These are phyloP conservation scores for Metarhizium album DNA, from an alignment of 2,329 filamentous ascomycete species.

Conservation along the genomic window DNA sequence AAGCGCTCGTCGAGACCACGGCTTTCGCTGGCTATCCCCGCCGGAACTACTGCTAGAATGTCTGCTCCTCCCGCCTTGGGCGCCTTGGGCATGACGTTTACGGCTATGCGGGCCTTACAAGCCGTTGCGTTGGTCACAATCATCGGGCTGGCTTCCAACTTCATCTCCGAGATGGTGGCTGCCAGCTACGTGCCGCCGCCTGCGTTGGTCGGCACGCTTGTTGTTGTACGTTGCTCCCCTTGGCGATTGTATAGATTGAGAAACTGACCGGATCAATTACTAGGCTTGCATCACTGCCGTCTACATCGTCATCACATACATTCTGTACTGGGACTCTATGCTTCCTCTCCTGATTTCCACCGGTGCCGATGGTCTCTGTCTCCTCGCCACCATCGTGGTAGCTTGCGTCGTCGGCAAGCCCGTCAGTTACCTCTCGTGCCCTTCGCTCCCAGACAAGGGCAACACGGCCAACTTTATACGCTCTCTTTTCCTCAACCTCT, in stretches of 20 bases:
- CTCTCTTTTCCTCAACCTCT: slow-evolving; percentile 30
- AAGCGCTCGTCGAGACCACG: slow-evolving; percentile 26
- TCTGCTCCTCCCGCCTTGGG: slow-evolving; percentile 45
- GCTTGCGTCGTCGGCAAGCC: slow-evolving; percentile 70
- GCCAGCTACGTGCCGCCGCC: slow-evolving; percentile 55
- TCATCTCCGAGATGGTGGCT: slow-evolving; percentile 65
- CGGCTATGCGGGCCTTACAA: slow-evolving; percentile 60
- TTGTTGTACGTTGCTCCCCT: slow-evolving; percentile 52
- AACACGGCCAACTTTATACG: slow-evolving; percentile 34
- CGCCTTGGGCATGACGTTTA: slow-evolving; percentile 69
- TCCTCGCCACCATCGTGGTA: slow-evolving; percentile 69
- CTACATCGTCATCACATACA: slow-evolving; percentile 70
- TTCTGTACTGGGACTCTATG: slow-evolving; percentile 68
- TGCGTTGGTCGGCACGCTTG: slow-evolving; percentile 67
- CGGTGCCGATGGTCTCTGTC: slow-evolving; percentile 54
- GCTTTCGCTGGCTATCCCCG: slow-evolving; percentile 31
- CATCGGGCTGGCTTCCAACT: slow-evolving; percentile 72
- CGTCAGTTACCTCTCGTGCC: slow-evolving; percentile 68
- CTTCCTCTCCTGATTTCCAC: slow-evolving; percentile 63
- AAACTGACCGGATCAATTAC: neutral
- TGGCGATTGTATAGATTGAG: neutral
- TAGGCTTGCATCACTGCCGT: slow-evolving; percentile 70
- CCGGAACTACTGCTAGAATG: slow-evolving; percentile 27
- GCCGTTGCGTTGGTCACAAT: slow-evolving; percentile 61
- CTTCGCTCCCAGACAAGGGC: slow-evolving; percentile 30